Base-by-base conservation (phyloP, 2,329 filamentous ascomycete genomes). In the Massarina eburnea region DNA sequence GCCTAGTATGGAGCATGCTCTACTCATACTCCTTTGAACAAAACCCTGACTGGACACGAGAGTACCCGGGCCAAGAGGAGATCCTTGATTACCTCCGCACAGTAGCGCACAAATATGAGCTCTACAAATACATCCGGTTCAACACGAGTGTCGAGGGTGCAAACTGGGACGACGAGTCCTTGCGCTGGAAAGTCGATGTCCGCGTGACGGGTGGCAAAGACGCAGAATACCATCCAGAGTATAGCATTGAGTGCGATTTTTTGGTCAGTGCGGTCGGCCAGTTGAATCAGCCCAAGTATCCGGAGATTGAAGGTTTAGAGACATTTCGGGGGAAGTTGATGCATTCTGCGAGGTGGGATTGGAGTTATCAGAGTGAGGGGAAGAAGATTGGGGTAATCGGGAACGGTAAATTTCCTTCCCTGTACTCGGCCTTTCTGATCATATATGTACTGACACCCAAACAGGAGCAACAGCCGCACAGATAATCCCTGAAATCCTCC, bases 21-120 rank as follows among this genome's bases (percentile, higher is more conserved):
- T 84, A 84, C 66, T 80, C 75, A 34, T 83, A 77, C 62, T 82
- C 79, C 5, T 85, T 84, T 54, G 80, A 79, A 27, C 80, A 81
- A 41, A 83, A 83, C 41, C 68, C 78, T 2, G 71, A 77, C 51
- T 83, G 81, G 81, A 76, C 77, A 1, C 68, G 79, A 15, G 74
- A 81, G 43, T 84, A 82, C 54, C 78, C 81, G 0, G 77, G 79
- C 0, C 81, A 84, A 54, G 79, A 82, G 57, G 81, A 84, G 58
- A 81, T 84, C 17, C 69, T 80, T 26, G 72, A 77, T 55, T 49
- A 59, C 42, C 71, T 84, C 2, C 71, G 76, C 37, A 64, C 66
- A 1, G 68, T 82, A 10, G 80, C 80, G 4, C 71, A 78, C 46
- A 77, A 81, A 47, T 79, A 79, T 57, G 65, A 75, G 6, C 73